Conservation (phyloP, 1,284 basidiomycete genomes). For the Puccinia novopanici region DNA sequence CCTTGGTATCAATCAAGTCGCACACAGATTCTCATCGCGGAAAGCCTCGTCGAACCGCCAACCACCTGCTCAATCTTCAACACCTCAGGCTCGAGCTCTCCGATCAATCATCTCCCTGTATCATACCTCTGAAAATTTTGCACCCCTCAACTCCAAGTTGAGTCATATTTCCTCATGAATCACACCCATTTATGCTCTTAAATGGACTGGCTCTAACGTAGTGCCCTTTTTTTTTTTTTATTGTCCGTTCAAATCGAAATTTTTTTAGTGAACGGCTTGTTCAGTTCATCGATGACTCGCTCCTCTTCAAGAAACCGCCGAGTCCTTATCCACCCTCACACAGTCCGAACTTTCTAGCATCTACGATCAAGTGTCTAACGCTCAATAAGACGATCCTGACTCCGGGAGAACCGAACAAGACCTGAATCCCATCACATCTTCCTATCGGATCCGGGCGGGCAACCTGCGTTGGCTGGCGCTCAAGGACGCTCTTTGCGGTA, state of each 20-base stretch:
- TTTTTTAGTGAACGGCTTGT: slow-evolving; percentile 34
- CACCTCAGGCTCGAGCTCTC: slow-evolving; percentile 16
- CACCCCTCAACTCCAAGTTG: slow-evolving; percentile 38
- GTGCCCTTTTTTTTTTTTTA: not conserved
- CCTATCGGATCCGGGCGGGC: slow-evolving; percentile 18
- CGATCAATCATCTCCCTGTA: slow-evolving; percentile 46
- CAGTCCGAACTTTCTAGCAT: not conserved
- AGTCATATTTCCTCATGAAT: not conserved
- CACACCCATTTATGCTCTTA: not conserved
- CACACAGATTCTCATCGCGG: not conserved
- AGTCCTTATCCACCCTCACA: slow-evolving; percentile 16
- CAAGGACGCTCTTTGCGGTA: slow-evolving; percentile 46
- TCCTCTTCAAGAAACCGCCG: slow-evolving; percentile 38
- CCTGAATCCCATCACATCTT: slow-evolving; percentile 25
- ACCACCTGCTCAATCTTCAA: not conserved
- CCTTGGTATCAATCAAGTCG: not conserved
- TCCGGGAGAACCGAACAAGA: slow-evolving; percentile 41
- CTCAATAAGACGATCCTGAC: slow-evolving; percentile 35
- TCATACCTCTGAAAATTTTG: slow-evolving; percentile 40
- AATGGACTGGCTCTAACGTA: too few species aligned
- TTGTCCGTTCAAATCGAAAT: not conserved
- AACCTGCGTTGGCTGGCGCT: slow-evolving; percentile 29
- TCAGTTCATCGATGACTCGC: slow-evolving; percentile 47
- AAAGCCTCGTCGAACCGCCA: not conserved
- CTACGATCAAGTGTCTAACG: slow-evolving; percentile 20